Evolutionary conservation across 805 yeast genomes (phyloP), one percentile per base, ranked within the genome.

Genomic region (Yamadazyma olivae): DNA sequence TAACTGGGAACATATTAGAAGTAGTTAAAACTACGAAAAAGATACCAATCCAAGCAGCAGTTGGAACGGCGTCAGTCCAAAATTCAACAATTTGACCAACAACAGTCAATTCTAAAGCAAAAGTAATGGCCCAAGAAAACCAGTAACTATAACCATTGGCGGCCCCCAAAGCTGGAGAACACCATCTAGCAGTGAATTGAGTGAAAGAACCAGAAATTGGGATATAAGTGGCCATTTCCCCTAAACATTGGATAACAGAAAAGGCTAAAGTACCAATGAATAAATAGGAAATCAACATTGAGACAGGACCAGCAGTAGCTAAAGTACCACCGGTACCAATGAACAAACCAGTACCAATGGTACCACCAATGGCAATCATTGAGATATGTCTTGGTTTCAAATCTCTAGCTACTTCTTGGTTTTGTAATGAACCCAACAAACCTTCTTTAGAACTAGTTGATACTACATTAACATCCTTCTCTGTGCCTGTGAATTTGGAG

Each of bases 151-250:
- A 81, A 35, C 85, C 84, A 40, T 75, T 77, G 20, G 88, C 79
- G 27, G 79, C 83, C 38, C 90, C 91, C 26, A 80, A 56, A 6
- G 89, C 76, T n/a, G 81, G 83, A 4, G 83, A 77, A 20, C 81
- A 56, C 65, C 81, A 83, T 48, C 83, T 66, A 9, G 82, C 67
- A n/a, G 81, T 71, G 53, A 82, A 83, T 30, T 79, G 84, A 20
- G 83, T 75, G 59, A 82, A 81, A 0, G 87, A 79, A 37, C 80
- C 80, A 4, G 81, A 64, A 27, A 80, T 75, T 6, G 90, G 90
- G 13, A 83, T 78, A 45, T 72, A 79, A 7, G 89, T 82, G 33
- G 89, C 88, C 90, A 83, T 81, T 57, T 83, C 91, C 50, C 89
- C 90, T 38, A 83, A 62, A 3, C 83, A 73, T 53, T 82, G 89